Evolutionary conservation across 306 rosid genomes (phyloP).

Genomic region (Leucaena leucocephala): DNA sequence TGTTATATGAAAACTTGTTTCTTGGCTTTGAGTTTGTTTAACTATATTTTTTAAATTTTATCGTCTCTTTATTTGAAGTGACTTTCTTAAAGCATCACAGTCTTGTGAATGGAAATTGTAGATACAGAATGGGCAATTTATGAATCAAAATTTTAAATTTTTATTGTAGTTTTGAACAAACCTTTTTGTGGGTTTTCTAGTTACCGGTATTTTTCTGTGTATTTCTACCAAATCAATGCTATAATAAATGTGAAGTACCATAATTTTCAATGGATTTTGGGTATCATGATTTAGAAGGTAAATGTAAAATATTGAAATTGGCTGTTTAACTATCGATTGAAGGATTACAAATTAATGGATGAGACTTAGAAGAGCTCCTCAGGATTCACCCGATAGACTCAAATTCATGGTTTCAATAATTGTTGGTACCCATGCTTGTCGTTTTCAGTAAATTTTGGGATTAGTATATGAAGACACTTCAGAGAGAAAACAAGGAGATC

Average conservation of each 20-base stretch:
- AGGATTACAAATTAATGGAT: not conserved
- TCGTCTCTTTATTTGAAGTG: not conserved
- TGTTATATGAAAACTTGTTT: not conserved
- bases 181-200: not conserved
- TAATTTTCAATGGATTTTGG: not conserved
- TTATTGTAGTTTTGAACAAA: not conserved
- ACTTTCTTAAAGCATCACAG: not conserved
- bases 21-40: not conserved
- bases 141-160: not conserved
- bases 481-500: not conserved
- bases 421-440: not conserved
- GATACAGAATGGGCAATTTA: not conserved
- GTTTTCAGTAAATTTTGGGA: not conserved
- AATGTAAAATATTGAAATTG: not conserved
- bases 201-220: not conserved
- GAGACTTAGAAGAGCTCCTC: not conserved
- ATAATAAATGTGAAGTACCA: not conserved
- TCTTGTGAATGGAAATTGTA: not conserved
- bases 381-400: not conserved
- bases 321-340: not conserved
- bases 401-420: not conserved
- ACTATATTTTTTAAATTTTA: not conserved
- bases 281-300: not conserved
- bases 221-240: not conserved
- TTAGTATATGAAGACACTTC: not conserved